Conservation (phyloP, 352 stramenopile genomes). For the Pythium insidiosum region DNA sequence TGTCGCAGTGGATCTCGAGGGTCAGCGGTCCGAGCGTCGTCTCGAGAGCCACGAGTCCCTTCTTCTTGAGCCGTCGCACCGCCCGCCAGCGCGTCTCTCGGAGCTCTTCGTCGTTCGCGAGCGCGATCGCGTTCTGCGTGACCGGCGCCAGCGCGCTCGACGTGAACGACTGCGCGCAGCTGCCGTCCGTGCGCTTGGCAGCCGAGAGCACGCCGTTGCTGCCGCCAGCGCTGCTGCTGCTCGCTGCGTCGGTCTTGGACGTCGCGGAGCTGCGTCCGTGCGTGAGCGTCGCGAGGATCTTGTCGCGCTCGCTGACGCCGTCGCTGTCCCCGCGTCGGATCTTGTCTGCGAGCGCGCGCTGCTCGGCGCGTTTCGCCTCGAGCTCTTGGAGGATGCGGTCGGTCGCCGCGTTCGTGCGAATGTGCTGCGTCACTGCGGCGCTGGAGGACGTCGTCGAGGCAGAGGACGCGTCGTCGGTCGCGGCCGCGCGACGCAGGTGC, state of each 20-base stretch:
- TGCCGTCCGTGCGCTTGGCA: slow-evolving; percentile 85
- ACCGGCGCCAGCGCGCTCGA: slow-evolving; percentile 85
- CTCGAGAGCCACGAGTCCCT: slow-evolving; percentile 95
- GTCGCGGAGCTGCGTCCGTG: slow-evolving; percentile 14
- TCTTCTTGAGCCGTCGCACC: slow-evolving; percentile 90
- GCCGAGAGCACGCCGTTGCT: slow-evolving; percentile 34
- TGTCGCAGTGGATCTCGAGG: slow-evolving; percentile 95
- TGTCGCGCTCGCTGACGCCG: slow-evolving; percentile 62
- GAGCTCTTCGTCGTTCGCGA: slow-evolving; percentile 49
- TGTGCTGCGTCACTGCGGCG: slow-evolving; percentile 32
- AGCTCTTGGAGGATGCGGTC: slow-evolving; percentile 78
- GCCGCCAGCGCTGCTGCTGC: background rate
- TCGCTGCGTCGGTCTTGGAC: background rate
- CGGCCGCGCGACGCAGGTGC: slow-evolving; percentile 76
- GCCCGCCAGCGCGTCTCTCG: slow-evolving; percentile 79
- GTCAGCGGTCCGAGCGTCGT: slow-evolving; percentile 94
- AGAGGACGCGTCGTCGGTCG: slow-evolving; percentile 3
- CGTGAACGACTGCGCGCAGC: slow-evolving; percentile 92
- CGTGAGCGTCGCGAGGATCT: slow-evolving; percentile 65
- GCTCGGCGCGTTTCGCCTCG: slow-evolving; percentile 47
- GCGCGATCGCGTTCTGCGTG: slow-evolving; percentile 40
- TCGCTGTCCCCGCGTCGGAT: slow-evolving; percentile 42
- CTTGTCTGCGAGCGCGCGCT: slow-evolving; percentile 64
- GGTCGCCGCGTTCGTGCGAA: slow-evolving; percentile 77
- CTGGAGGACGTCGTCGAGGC: background rate